Conservation (phyloP, 1,139 yeast species). For the Pichia sp. region DNA sequence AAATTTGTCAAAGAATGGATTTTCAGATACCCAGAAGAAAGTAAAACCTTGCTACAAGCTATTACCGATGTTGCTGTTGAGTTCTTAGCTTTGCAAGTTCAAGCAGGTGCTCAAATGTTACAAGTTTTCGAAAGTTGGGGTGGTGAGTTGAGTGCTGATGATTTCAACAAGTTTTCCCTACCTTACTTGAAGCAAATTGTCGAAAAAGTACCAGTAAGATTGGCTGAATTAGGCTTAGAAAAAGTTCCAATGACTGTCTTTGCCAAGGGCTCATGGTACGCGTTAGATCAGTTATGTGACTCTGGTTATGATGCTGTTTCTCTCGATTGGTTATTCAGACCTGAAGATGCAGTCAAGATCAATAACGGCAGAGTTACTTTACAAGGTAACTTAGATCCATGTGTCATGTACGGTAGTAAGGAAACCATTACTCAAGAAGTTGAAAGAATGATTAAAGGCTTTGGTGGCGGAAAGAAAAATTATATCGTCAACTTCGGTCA, state of each 20-base stretch:
- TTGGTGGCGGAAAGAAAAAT: slow-evolving; percentile 85
- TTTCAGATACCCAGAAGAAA: slow-evolving; percentile 63
- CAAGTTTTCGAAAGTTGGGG: slow-evolving; percentile 99
- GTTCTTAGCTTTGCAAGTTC: slow-evolving; percentile 87
- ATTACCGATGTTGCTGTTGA: slow-evolving; percentile 87
- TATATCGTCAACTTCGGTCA: slow-evolving; percentile 95
- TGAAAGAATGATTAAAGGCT: slow-evolving; percentile 79
- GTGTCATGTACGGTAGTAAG: slow-evolving; percentile 82
- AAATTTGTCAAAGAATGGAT: slow-evolving; percentile 91
- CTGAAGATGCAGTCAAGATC: slow-evolving; percentile 76
- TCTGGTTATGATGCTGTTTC: slow-evolving; percentile 86
- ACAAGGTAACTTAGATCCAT: slow-evolving; percentile 96
- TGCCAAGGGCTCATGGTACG: slow-evolving; percentile 98
- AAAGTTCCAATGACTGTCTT: slow-evolving; percentile 82
- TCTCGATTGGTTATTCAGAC: slow-evolving; percentile 86
- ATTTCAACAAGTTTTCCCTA: slow-evolving; percentile 78
- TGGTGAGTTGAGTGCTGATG: slow-evolving; percentile 87
- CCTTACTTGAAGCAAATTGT: slow-evolving; percentile 82
- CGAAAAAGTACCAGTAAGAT: slow-evolving; percentile 55
- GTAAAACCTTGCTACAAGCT: slow-evolving; percentile 66
- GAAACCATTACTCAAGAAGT: slow-evolving; percentile 76
- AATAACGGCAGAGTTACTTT: slow-evolving; percentile 73
- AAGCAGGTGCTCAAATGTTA: slow-evolving; percentile 96
- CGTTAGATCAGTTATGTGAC: slow-evolving; percentile 75
- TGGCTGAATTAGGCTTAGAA: slow-evolving; percentile 68